Percentiles rank a stretch among this genome's conserved stretches.
phyloP scores from a whole-genome alignment of 2,329 filamentous ascomycete genomes.

The Phaeomoniella chlamydospora region DNA sequence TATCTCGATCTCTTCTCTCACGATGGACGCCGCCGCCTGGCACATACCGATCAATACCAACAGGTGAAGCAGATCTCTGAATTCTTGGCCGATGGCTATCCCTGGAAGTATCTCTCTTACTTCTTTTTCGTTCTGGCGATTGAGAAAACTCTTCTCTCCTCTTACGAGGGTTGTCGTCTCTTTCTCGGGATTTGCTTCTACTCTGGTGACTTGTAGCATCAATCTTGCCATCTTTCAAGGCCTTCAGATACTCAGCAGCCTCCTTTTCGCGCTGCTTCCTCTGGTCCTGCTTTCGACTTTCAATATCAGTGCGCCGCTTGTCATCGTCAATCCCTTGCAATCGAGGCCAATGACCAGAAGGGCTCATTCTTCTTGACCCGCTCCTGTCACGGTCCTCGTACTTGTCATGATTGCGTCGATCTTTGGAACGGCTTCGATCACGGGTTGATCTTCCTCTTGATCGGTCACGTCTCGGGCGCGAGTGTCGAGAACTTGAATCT shows the following conservation, averaged over 20 bases:
- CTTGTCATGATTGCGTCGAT: constrained; percentile 4
- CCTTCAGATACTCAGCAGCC: neutral
- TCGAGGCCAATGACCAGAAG: constrained; percentile 1
- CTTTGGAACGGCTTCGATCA: constrained; percentile 10
- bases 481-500: constrained; percentile 18
- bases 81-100: constrained; percentile 17
- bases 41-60: constrained; percentile 29
- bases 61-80: constrained; percentile 12
- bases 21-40: constrained; percentile 18
- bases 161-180: constrained; percentile 8
- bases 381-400: too few relatives aligned
- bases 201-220: constrained; percentile 1
- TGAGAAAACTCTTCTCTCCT: constrained; percentile 7
- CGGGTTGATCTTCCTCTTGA: constrained; percentile 9
- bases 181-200: constrained; percentile 11
- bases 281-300: neutral
- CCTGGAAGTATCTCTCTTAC: constrained; percentile 11
- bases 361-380: neutral
- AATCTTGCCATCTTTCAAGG: neutral
- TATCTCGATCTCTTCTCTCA: constrained; percentile 13
- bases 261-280: constrained; percentile 2
- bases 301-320: constrained; percentile 1
- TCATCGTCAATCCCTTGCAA: constrained; percentile 2
- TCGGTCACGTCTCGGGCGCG: constrained; percentile 10
- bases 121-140: constrained; percentile 5